Evolutionary conservation across 805 yeast genomes (phyloP), one percentile per base, ranked within the genome.

Genomic region (Aciculoconidium aculeatum): DNA sequence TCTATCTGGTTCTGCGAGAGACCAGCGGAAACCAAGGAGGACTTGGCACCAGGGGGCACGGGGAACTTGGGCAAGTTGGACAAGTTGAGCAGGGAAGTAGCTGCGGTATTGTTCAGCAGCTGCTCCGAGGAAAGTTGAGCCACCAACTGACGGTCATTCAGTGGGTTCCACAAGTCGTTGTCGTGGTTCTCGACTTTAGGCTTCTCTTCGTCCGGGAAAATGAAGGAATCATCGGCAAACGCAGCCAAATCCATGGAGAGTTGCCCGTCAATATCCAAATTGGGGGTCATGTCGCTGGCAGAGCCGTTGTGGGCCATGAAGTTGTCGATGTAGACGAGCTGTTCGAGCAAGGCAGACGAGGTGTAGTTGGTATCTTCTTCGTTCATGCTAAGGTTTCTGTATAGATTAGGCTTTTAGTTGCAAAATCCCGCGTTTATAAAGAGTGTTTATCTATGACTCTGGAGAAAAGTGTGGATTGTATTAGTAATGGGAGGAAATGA

Each of bases 121-220:
- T 7, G 23, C 9, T 6, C 11, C 23, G 11, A 21, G 11, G 23
- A 10, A 10, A 10, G 9, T 7, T 6, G 11, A 21, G 19, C 19
- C 19, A 9, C 19, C 19, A 9, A 17, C 8, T 9, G 19, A 9
- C 23, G 23, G n/a, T 10, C 31, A 20, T 32, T 27, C 15, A 27
- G 28, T 19, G 23, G 27, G 23, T 16, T 32, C 22, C 27, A 17
- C n/a, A 28, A 18, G 15, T 21, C 33, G 23, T 17, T 23, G 19
- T 50, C 46, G 15, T 46, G 46, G 12, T 37, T 34, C 19, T 36
- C 31, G 36, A 36, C 58, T 23, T 51, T 66, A 1, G 80, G 79
- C 47, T 80, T 80, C 19, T 81, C 90, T 46, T 83, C 92, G 47
- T 82, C 92, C 1, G 90, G 86, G 48, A 82, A 82, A 3, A 82